Evolutionary conservation across 1,139 yeast genomes (phyloP), one percentile per base, ranked within the genome.

Genomic region (Zygosaccharomyces pseudobailii): DNA sequence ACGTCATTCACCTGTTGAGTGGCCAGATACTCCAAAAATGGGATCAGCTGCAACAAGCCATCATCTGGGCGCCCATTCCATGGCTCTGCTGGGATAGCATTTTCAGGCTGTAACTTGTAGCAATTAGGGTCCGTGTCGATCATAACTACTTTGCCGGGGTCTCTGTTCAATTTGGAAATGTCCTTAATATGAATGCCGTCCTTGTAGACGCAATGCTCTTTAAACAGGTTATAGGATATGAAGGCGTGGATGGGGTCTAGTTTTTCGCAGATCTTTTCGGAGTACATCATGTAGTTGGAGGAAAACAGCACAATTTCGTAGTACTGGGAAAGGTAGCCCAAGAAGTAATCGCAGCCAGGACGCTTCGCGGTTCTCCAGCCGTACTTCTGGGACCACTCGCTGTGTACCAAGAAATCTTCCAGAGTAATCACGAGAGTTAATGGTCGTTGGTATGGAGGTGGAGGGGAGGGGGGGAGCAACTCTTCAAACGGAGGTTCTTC

Each of bases 361-460:
- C 99, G 87, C 75, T 94, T 94, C 38, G 96, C 97, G 20, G 97
- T 92, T 72, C 95, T 83, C 99, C 99, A 92, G 46, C 98, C 98
- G 65, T 83, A 78, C 68, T 87, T 82, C 57, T 89, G 82, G 51
- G 87, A 80, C 98, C 98, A 92, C 52, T 84, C 87, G 40, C 95
- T 84, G 69, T 92, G 96, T 52, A 90, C 80, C 66, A 92, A 77
- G 53, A 92, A 74, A 64, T 92, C 98, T 58, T 92, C 98, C 61
- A 92, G 76, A 24, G 89, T 84, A 56, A 92, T 71, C 5, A 92
- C 97, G 57, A 92, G 74, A 3, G 99, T 92, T 66, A 87, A 72
- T 34, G 97, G 96, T 64, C 96, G 84, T 64, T 92, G 87, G 69
- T 90, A 92, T 47, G 95, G 95, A 61, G 88, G 95, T 45, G 95